Evolutionary conservation across 1,139 yeast genomes (phyloP), one percentile per base, ranked within the genome.

Genomic region (Geotrichum fermentans): DNA sequence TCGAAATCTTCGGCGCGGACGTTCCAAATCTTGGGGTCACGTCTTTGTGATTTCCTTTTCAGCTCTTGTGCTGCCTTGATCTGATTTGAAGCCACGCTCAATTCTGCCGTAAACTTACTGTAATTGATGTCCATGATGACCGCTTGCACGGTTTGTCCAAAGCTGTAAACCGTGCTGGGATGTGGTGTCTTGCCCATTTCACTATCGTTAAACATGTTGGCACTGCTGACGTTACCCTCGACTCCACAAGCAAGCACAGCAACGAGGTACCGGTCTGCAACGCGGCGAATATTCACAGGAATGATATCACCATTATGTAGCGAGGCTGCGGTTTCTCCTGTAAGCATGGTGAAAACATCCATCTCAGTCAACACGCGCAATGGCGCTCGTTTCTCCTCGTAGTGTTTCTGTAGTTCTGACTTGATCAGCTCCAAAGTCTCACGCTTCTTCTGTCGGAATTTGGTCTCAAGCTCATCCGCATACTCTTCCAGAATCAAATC

Each of bases 401-500:
- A 92, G 56, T 89, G 92, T 56, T 81, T 83, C 56, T 86, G 86
- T 55, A 92, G 75, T 65, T 92, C 99, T 56, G 84, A 87, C 57
- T 87, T 83, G 64, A 92, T 92, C 73, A 88, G 83, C 61, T 84
- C 90, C 54, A 88, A 73, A 0, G 95, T 87, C 40, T 88, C 83
- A 58, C 87, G 79, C 71, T 88, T 88, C 67, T 78, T 82, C 67
- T 81, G 84, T 46, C 84, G 82, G 64, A 81, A 83, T 56, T 83
- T 80, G 51, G 76, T 71, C 64, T 87, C 95, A 57, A 92, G 74
- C 65, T 90, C 96, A 57, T 83, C 86, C n/a, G 97, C 97, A 65
- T 89, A 92, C 40, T 90, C 95, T 61, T 88, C 95, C 61, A 92
- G 73, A 59, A 89, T 84, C 58, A 92, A 79, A 54, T 89, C 95